These are phyloP conservation scores for Fraxinus dipetala DNA, from an alignment of 305 asterid genomes.

Conservation along the genomic window DNA sequence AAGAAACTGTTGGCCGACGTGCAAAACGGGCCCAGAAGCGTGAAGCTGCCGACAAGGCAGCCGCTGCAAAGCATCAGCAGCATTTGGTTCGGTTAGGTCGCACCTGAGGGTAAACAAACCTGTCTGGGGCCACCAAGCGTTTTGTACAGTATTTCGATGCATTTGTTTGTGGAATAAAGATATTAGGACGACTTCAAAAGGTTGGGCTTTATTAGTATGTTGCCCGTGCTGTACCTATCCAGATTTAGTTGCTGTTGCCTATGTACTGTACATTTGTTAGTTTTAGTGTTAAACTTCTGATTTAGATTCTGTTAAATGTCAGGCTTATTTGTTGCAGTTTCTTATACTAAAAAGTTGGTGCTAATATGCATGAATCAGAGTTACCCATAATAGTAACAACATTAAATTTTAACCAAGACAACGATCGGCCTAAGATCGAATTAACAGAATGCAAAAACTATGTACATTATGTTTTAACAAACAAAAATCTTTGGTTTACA, in stretches of 20 bases:
- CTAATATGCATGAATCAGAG: too few species aligned
- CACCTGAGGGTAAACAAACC: not conserved
- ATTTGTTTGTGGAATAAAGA: not conserved
- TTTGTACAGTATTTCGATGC: conserved; percentile 31
- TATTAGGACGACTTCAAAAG: conserved; percentile 9
- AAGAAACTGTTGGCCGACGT: conserved; percentile 63
- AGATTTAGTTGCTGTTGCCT: conserved; percentile 15
- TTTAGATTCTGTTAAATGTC: too few species aligned
- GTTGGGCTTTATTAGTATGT: conserved; percentile 15
- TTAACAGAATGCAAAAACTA: not conserved
- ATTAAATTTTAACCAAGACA: not conserved
- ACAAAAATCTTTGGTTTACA: not conserved
- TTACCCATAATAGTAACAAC: not conserved
- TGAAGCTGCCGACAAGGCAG: conserved; percentile 77
- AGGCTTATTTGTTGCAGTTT: not conserved
- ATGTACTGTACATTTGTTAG: conserved; percentile 13
- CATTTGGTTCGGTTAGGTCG: conserved; percentile 62
- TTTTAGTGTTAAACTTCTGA: not conserved
- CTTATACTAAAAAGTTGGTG: not conserved
- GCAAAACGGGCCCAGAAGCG: conserved; percentile 80
- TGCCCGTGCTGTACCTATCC: not conserved
- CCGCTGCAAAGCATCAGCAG: conserved; percentile 70
- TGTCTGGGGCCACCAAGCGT: not conserved
- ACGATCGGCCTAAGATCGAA: too few species aligned
- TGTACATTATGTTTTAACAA: not conserved